Percentiles rank a stretch among this genome's conserved stretches.
phyloP scores from a whole-genome alignment of 108 stramenopile genomes.

The Nitzschia sp. region DNA sequence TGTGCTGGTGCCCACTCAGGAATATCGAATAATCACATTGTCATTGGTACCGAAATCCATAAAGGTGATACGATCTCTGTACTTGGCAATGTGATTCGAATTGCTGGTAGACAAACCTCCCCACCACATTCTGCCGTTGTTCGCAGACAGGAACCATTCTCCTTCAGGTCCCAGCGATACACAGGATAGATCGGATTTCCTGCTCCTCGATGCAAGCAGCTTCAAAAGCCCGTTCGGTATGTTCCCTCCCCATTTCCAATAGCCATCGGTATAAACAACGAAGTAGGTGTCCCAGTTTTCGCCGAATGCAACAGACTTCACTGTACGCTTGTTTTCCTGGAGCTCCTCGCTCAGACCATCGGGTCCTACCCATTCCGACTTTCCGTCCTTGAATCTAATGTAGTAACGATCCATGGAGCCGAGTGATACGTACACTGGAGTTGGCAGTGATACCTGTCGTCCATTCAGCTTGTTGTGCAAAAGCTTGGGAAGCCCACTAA shows the following conservation, averaged over 20 bases:
- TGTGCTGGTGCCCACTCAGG: no score
- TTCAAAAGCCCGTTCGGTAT: background rate
- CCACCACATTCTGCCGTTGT: background rate
- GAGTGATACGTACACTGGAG: constrained; percentile 3
- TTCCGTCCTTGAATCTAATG: background rate
- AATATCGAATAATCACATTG: no score
- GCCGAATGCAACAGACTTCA: no score
- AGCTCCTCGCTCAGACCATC: background rate
- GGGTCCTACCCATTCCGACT: constrained; percentile 2
- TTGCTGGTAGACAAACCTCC: background rate
- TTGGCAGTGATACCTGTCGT: background rate
- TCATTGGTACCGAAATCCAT: constrained; percentile 2
- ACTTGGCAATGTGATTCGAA: background rate
- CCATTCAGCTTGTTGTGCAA: constrained; percentile 15
- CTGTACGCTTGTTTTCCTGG: no score
- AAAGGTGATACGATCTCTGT: constrained; percentile 1
- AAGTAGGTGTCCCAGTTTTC: background rate
- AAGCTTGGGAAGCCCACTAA: background rate
- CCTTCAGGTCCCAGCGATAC: constrained; percentile 4
- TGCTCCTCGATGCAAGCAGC: background rate
- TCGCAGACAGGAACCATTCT: background rate
- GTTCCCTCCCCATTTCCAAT: background rate
- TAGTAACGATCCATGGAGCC: constrained; percentile 12
- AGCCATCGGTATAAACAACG: background rate
- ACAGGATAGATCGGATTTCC: background rate